A percentile compares a stretch with the other conserved stretches of the same genome.
Conservation (phyloP, 768 basidiomycete species). For the Termitomyces sp. region DNA sequence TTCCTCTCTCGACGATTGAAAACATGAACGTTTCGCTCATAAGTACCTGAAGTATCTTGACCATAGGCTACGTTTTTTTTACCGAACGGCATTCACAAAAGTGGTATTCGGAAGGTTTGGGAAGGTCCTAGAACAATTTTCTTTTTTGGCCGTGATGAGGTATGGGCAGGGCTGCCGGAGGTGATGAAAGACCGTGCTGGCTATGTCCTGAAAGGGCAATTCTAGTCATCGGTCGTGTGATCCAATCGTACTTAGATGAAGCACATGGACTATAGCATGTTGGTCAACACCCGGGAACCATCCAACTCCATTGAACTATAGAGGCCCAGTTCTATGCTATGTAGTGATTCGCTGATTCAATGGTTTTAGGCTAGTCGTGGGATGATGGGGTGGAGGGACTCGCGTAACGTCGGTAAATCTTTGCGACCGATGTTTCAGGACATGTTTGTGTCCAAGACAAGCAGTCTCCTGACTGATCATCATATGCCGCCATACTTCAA, state of each 20-base stretch:
- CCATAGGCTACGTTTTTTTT: neutral
- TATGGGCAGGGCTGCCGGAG: slow-evolving; percentile 29
- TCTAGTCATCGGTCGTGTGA: neutral
- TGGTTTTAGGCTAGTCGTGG: neutral
- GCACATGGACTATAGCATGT: no score
- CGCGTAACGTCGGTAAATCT: slow-evolving; percentile 9
- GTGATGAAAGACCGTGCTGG: slow-evolving; percentile 28
- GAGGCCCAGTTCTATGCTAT: neutral
- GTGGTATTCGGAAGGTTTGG: no score
- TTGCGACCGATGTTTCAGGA: slow-evolving; percentile 10
- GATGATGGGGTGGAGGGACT: neutral
- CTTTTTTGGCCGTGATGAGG: neutral
- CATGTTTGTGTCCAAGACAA: neutral
- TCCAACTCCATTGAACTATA: no score
- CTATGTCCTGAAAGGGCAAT: slow-evolving; percentile 19
- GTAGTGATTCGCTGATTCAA: neutral
- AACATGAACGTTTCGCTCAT: neutral
- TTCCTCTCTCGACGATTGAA: neutral
- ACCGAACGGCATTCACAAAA: no score
- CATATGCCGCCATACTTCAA: neutral
- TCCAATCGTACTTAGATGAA: neutral
- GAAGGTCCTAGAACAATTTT: neutral
- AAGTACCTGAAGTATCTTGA: neutral
- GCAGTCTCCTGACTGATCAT: neutral
- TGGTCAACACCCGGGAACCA: neutral